phyloP scores from a whole-genome alignment of 306 rosid species.

The Rosa multiflora region DNA sequence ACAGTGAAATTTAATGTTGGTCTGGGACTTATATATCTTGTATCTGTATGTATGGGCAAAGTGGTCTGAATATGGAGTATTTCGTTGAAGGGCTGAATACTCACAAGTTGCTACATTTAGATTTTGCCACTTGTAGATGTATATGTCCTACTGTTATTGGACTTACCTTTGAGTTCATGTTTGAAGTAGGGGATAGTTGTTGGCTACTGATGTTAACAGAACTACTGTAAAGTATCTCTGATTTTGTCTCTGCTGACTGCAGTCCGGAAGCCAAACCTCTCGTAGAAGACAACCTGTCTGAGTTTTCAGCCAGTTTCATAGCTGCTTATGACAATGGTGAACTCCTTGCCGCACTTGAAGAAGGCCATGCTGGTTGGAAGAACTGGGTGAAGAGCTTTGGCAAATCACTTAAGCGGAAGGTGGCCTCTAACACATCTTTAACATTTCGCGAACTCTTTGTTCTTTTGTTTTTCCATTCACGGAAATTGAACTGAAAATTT shows the following conservation, averaged over 20 bases:
- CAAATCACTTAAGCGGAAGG: constrained; percentile 88
- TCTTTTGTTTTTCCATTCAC: background rate
- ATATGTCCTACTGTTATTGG: background rate
- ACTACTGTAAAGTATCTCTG: background rate
- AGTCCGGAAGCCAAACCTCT: constrained; percentile 75
- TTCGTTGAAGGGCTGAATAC: background rate
- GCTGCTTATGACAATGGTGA: constrained; percentile 88
- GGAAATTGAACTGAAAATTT: constrained; percentile 1
- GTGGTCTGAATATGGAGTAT: background rate
- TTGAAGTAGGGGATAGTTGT: background rate
- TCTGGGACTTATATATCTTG: background rate
- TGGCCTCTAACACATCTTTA: constrained; percentile 11
- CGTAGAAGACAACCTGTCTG: constrained; percentile 69
- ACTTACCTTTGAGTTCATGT: no score
- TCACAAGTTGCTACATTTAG: background rate
- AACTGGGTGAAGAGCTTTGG: constrained; percentile 95
- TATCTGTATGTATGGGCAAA: background rate
- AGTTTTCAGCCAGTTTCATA: constrained; percentile 63
- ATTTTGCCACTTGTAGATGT: background rate
- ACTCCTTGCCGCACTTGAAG: constrained; percentile 68
- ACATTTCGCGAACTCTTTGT: background rate
- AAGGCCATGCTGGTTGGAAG: constrained; percentile 89
- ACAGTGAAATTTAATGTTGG: background rate
- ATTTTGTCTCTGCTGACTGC: constrained; percentile 41
- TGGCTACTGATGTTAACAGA: background rate